Evolutionary conservation across 2,329 filamentous ascomycete genomes (phyloP).

Genomic region (Sporothrix protearum): DNA sequence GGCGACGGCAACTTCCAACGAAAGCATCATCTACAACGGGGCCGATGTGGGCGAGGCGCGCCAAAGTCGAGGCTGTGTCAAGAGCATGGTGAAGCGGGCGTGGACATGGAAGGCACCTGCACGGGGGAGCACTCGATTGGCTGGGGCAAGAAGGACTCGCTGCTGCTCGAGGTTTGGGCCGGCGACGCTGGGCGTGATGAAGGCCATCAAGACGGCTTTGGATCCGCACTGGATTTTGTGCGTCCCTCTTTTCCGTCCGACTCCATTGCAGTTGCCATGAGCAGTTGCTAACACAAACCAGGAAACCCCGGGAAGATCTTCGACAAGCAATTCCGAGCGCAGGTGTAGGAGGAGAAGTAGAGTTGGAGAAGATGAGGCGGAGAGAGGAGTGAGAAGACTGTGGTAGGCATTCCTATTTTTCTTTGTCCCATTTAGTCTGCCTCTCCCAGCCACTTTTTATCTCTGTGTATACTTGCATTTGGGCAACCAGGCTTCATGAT

Average conservation of each 20-base stretch:
- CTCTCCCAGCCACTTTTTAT: neutral
- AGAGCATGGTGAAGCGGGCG: slow-evolving; percentile 87
- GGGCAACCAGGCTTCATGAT: slow-evolving; percentile 14
- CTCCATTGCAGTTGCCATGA: no score
- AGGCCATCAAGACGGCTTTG: slow-evolving; percentile 72
- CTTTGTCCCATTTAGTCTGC: neutral
- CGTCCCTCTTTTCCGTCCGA: no score
- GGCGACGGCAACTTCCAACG: slow-evolving; percentile 96
- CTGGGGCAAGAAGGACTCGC: slow-evolving; percentile 77
- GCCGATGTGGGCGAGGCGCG: slow-evolving; percentile 63
- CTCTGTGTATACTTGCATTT: neutral
- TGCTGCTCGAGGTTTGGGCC: slow-evolving; percentile 78
- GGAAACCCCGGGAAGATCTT: slow-evolving; percentile 91
- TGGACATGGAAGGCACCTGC: slow-evolving; percentile 92
- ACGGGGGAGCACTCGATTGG: slow-evolving; percentile 86
- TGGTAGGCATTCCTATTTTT: neutral
- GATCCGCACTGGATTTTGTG: slow-evolving; percentile 80
- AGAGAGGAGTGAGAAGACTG: neutral
- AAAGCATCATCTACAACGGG: slow-evolving; percentile 83
- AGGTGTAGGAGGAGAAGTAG: neutral
- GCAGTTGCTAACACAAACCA: slow-evolving; percentile 28
- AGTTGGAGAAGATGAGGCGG: neutral
- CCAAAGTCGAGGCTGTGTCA: slow-evolving; percentile 77
- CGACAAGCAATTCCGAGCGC: slow-evolving; percentile 47
- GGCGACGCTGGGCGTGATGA: slow-evolving; percentile 81